These are phyloP conservation scores for Entomortierella lignicola DNA, from an alignment of 192 early-diverging fungal species.

Conservation along the genomic window DNA sequence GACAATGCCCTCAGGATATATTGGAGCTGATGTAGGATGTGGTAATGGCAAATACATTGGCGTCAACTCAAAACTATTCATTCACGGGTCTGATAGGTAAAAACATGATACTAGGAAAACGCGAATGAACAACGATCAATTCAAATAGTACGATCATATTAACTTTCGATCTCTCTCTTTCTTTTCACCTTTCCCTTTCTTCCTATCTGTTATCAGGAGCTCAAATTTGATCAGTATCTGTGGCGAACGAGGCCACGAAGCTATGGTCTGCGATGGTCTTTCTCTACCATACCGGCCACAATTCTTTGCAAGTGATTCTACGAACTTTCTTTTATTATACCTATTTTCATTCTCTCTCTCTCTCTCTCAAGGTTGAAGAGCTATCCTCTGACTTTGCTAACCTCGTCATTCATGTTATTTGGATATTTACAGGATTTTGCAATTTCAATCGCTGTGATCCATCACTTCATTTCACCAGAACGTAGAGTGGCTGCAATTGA, in stretches of 20 bases:
- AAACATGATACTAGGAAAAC: background rate
- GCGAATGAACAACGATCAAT: background rate
- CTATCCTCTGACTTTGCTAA: no score
- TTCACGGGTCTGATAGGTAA: conserved; percentile 89
- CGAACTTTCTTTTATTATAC: no score
- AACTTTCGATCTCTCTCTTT: no score
- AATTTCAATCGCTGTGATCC: conserved; percentile 96
- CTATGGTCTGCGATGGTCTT: conserved; percentile 84
- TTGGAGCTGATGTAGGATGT: conserved; percentile 96
- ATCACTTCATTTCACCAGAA: conserved; percentile 87
- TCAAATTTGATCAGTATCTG: conserved; percentile 82
- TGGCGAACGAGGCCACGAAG: conserved; percentile 78
- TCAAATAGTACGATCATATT: no score
- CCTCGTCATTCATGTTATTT: no score
- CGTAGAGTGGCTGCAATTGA: conserved; percentile 77
- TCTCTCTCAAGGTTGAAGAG: no score
- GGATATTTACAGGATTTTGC: conserved; percentile 97
- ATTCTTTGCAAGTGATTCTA: conserved; percentile 74
- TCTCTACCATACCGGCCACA: conserved; percentile 75
- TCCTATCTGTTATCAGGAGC: conserved; percentile 61
- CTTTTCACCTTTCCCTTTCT: background rate
- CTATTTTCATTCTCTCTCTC: background rate
- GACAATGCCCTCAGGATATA: conserved; percentile 68
- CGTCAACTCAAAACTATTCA: conserved; percentile 83
- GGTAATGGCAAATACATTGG: conserved; percentile 98